Percentiles rank a stretch among this genome's conserved stretches.
phyloP scores from a whole-genome alignment of 306 rosid genomes.

The Malus domestica region ASM211411v1 NC_041799.1:25136501-25137000 shows the following conservation, averaged over 20 bases:
- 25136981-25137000: constrained; percentile 66
- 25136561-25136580: constrained; percentile 83
- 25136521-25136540: constrained; percentile 85
- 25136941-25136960: constrained; percentile 86
- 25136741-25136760: constrained; percentile 70
- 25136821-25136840: constrained; percentile 81
- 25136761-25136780: constrained; percentile 54
- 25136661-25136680: constrained; percentile 77
- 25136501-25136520: constrained; percentile 71
- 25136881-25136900: constrained; percentile 91
- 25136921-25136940: constrained; percentile 92
- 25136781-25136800: constrained; percentile 61
- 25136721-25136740: constrained; percentile 58
- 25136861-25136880: constrained; percentile 89
- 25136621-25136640: constrained; percentile 63
- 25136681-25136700: constrained; percentile 95
- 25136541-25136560: constrained; percentile 85
- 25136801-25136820: constrained; percentile 47
- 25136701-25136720: constrained; percentile 59
- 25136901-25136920: constrained; percentile 84
- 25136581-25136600: constrained; percentile 70
- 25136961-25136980: constrained; percentile 61
- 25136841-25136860: constrained; percentile 75
- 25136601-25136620: constrained; percentile 69
- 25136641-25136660: constrained; percentile 64